Percentiles rank a stretch among this genome's conserved stretches.
phyloP scores from a whole-genome alignment of 108 stramenopile genomes.

The Cyclotella kingstonii region DNA sequence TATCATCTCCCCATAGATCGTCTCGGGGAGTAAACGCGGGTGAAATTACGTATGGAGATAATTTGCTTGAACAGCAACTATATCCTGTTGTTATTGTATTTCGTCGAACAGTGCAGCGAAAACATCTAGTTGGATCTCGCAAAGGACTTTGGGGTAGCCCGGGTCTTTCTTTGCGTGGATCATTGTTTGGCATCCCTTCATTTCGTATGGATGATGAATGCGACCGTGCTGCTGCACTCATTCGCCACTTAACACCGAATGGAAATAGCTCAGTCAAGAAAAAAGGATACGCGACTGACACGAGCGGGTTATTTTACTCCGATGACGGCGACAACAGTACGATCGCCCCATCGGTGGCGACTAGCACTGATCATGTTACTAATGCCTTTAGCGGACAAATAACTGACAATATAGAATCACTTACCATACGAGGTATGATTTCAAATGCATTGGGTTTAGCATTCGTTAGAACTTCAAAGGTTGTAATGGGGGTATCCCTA shows the following conservation, averaged over 20 bases:
- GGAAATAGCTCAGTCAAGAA: conserved; percentile 32
- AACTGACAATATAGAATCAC: conserved; percentile 57
- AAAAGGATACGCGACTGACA: not conserved
- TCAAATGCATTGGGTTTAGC: conserved; percentile 76
- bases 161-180: conserved; percentile 30
- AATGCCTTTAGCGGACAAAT: not conserved
- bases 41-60: conserved; percentile 1
- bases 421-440: conserved; percentile 77
- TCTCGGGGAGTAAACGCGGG: conserved; percentile 8
- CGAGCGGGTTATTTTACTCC: conserved; percentile 5
- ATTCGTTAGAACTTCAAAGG: conserved; percentile 83
- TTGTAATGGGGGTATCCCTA: conserved; percentile 75
- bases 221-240: conserved; percentile 66
- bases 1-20: conserved; percentile 21
- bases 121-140: conserved; percentile 22
- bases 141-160: conserved; percentile 29
- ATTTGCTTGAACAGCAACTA: conserved; percentile 30
- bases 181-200: conserved; percentile 46
- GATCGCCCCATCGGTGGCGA: conserved; percentile 9
- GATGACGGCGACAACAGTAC: conserved; percentile 16
- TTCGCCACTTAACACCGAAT: conserved; percentile 55
- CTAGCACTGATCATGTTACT: conserved; percentile 11
- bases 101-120: conserved; percentile 68
- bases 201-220: conserved; percentile 91
- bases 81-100: conserved; percentile 71